Evolutionary conservation across 148 eudicot genomes (phyloP).

Genomic region (Selenicereus undatus): DNA sequence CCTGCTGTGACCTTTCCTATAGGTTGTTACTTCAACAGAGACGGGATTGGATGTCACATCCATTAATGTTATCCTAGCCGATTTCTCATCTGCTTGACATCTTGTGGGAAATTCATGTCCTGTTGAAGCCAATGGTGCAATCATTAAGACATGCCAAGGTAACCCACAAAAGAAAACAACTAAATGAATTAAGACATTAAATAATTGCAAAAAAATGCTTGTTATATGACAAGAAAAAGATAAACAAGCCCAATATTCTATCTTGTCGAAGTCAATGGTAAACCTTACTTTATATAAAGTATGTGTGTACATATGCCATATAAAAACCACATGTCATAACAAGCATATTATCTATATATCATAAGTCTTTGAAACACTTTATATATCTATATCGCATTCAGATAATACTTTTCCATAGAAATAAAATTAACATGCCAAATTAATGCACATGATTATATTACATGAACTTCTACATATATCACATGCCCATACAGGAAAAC

Average conservation of each 20-base stretch:
- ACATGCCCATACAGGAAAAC: not conserved
- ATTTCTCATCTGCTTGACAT: conserved; percentile 57
- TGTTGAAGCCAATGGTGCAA: conserved; percentile 34
- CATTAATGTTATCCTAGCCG: conserved; percentile 48
- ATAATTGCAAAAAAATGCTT: not conserved
- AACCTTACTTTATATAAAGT: not conserved
- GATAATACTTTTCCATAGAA: not conserved
- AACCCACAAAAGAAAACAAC: not conserved
- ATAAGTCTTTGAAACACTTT: not conserved
- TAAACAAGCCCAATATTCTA: conserved; percentile 15
- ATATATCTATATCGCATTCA: not conserved
- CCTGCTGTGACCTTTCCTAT: not conserved
- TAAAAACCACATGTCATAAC: not conserved
- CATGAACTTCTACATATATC: too few species aligned
- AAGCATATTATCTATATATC: conserved; percentile 6
- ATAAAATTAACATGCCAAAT: not conserved
- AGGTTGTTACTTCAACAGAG: not conserved
- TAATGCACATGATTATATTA: too few species aligned
- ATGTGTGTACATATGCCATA: conserved; percentile 7
- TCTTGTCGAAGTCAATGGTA: conserved; percentile 20
- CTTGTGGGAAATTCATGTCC: conserved; percentile 61
- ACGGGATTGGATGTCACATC: conserved; percentile 37
- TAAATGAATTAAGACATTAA: not conserved
- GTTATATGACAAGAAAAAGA: not conserved
- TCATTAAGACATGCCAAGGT: conserved; percentile 11